Percentiles rank a stretch among this genome's conserved stretches.
Evolutionary conservation across 2,329 filamentous ascomycete genomes (phyloP).

Genomic region (Xylaria arbuscula): DNA sequence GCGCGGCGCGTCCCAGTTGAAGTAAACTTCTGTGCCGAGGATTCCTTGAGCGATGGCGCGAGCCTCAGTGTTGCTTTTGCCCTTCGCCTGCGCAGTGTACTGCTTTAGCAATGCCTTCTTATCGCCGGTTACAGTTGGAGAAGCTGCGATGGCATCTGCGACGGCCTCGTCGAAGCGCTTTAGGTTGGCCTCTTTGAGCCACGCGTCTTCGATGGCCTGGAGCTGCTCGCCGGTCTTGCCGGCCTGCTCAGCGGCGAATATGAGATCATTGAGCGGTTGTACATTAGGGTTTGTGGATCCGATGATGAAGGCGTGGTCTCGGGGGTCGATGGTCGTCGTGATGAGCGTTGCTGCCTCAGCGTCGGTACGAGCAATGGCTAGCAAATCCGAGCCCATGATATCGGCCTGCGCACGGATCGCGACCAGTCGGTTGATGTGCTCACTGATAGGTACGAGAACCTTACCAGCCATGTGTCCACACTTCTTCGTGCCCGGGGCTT

Average conservation of each 20-base stretch:
- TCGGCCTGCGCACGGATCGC: conserved; percentile 97
- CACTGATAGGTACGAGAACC: conserved; percentile 93
- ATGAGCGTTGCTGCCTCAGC: conserved; percentile 98
- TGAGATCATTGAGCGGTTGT: conserved; percentile 87
- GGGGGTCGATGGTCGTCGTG: conserved; percentile 93
- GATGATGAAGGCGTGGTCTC: conserved; percentile 94
- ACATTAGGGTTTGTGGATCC: conserved; percentile 88
- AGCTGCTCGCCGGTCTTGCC: conserved; percentile 85
- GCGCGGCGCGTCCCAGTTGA: conserved; percentile 93
- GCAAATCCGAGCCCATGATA: conserved; percentile 94
- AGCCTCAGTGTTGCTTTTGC: conserved; percentile 87
- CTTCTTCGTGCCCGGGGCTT: conserved; percentile 98
- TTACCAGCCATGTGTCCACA: conserved; percentile 99
- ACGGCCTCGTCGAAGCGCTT: conserved; percentile 94
- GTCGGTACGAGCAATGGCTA: conserved; percentile 94
- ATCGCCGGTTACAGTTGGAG: conserved; percentile 65
- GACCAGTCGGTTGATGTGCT: conserved; percentile 97
- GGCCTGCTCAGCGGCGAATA: conserved; percentile 83
- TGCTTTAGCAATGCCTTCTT: conserved; percentile 74
- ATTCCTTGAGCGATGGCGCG: conserved; percentile 81
- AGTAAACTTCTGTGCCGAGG: conserved; percentile 84
- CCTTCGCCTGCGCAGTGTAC: conserved; percentile 76
- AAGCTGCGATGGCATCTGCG: conserved; percentile 79
- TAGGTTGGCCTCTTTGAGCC: conserved; percentile 81
- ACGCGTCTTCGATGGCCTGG: conserved; percentile 91